Conservation (phyloP, 768 basidiomycete species). For the Leccinellum albellum region DNA sequence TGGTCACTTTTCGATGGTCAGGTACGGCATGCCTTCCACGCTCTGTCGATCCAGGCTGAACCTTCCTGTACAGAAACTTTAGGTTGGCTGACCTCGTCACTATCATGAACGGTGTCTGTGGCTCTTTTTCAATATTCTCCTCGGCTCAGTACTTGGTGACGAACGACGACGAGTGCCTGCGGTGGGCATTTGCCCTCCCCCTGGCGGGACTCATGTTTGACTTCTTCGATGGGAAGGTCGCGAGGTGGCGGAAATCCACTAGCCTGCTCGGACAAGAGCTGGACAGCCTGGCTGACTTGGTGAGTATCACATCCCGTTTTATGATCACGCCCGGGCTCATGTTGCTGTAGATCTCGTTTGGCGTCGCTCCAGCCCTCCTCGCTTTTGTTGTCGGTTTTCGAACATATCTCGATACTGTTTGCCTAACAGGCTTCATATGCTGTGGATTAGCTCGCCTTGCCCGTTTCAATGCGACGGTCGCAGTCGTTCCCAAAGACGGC, state of each 20-base stretch:
- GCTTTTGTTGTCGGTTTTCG: conserved; percentile 89
- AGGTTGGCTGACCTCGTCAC: conserved; percentile 97
- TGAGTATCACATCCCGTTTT: conserved; percentile 27
- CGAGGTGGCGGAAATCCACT: conserved; percentile 92
- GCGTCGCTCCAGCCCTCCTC: conserved; percentile 92
- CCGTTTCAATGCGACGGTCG: conserved; percentile 97
- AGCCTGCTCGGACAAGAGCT: conserved; percentile 97
- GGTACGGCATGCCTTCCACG: conserved; percentile 45
- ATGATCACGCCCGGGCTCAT: conserved; percentile 1
- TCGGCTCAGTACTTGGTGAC: conserved; percentile 85
- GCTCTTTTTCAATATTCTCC: conserved; percentile 90
- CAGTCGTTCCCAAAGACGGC: conserved; percentile 82
- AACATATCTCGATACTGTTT: conserved; percentile 85
- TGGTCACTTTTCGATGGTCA: conserved; percentile 96
- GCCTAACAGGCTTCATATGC: conserved; percentile 88
- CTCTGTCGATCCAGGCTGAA: conserved; percentile 17
- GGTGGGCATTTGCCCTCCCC: conserved; percentile 85
- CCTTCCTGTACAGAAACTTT: conserved; percentile 68
- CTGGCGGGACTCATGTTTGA: conserved; percentile 96
- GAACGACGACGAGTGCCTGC: conserved; percentile 74
- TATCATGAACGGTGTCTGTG: conserved; percentile 98
- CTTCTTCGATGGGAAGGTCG: conserved; percentile 96
- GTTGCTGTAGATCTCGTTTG: conserved; percentile 81
- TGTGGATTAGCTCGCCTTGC: conserved; percentile 95
- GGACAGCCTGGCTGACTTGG: conserved; percentile 94